Base-by-base conservation (phyloP, 2,329 filamentous ascomycete genomes). In the Endoconidiophora polonica region DNA sequence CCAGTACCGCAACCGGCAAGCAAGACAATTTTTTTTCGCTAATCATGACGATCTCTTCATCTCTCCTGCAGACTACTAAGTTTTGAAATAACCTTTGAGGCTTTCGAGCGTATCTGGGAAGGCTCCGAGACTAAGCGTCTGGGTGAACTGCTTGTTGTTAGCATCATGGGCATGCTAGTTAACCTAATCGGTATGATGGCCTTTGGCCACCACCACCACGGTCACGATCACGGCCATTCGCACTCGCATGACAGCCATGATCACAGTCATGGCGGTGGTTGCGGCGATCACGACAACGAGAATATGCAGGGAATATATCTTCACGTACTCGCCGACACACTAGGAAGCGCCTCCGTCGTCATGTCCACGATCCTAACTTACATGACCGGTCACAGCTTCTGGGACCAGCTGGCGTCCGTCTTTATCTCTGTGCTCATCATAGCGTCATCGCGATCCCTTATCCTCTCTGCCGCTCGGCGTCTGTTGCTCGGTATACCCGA, bases 281-380 rank as follows among this genome's bases (percentile, higher is more conserved):
- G 61, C 52, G 56, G 59, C 59, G 18, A 68, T n/a, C 83, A 88
- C 59, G 83, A 86, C 54, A 94, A 94, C 62, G 91, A 98, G 59
- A 98, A 98, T 61, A 95, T 98, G 88, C 68, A 91, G 58, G 91
- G 91, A 10, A 96, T 98, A 56, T 98, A 94, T 64, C 70, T 98
- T 18, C 91, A 98, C 60, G 85, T 98, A 46, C 72, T 96, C 24
- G 91, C 91, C 4, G 91, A 98, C 62, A 94, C 91, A 0, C 78
- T 96, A 26, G 91, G 91, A 23, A 95, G 88, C 49, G 83, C 88
- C 1, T 91, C 91, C 1, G 91, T 98, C 44, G 94, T 98, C 54
- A 77, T 87, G 33, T 95, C 87, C 5, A 98, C 91, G 0, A 68
- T 86, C 0, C 70, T 96, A 20, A 94, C 93, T 0, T 82, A 93